These are phyloP conservation scores for Leishmania turanica DNA, from an alignment of 208 protist species.

Conservation along the genomic window DNA sequence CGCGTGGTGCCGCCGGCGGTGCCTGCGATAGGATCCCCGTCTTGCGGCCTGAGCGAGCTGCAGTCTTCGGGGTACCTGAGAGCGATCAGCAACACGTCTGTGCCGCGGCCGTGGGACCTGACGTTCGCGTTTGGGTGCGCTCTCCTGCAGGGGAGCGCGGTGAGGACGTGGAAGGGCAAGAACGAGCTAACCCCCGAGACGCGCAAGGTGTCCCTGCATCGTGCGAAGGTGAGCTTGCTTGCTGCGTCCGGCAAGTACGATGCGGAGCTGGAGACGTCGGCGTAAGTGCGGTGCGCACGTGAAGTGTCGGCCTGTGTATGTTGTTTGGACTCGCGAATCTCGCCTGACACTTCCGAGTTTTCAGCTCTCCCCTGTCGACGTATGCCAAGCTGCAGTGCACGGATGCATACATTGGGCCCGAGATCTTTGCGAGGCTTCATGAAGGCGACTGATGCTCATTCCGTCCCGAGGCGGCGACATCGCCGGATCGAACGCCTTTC, in stretches of 20 bases:
- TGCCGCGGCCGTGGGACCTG: conserved; percentile 86
- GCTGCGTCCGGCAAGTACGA: conserved; percentile 61
- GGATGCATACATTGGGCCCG: not conserved
- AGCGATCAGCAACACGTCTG: conserved; percentile 90
- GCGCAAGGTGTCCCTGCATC: conserved; percentile 70
- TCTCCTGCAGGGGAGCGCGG: conserved; percentile 28
- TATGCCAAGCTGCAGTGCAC: not conserved
- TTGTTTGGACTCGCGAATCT: not conserved
- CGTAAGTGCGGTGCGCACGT: conserved; percentile 40
- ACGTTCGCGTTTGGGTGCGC: conserved; percentile 92
- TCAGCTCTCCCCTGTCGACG: not conserved
- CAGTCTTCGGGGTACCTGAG: conserved; percentile 96
- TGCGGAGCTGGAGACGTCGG: conserved; percentile 52
- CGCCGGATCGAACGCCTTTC: not conserved
- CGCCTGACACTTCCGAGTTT: not conserved
- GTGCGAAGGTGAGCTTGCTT: conserved; percentile 74
- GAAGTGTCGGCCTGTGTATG: not conserved
- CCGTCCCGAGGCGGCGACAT: not conserved
- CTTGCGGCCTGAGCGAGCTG: conserved; percentile 96
- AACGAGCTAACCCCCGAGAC: conserved; percentile 33
- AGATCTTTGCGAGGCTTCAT: not conserved
- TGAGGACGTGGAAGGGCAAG: conserved; percentile 95
- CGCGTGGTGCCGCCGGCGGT: conserved; percentile 95
- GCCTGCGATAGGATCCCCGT: conserved; percentile 95
- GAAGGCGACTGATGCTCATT: not conserved